A percentile compares a stretch with the other conserved stretches of the same genome.
Conservation (phyloP, 2,329 filamentous ascomycete species). For the Fusarium robinianum region DNA sequence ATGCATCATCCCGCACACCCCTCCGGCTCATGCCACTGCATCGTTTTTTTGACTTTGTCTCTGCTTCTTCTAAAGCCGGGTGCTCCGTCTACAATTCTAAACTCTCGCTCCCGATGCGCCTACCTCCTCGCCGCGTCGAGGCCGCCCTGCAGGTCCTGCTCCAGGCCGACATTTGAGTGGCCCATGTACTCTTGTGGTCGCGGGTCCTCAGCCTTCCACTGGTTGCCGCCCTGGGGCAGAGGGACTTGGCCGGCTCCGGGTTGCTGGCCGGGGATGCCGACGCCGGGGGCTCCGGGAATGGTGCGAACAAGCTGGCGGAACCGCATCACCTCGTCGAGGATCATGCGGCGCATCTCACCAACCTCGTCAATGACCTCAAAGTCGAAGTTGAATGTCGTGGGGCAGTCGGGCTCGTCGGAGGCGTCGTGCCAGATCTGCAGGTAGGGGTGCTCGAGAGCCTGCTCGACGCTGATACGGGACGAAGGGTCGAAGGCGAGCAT, state of each 20-base stretch:
- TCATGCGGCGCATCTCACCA: slow-evolving; percentile 94
- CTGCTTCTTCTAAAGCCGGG: slow-evolving; percentile 12
- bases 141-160: slow-evolving; percentile 62
- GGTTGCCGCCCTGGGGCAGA: slow-evolving; percentile 54
- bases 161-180: slow-evolving; percentile 53
- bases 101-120: background rate
- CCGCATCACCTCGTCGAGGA: slow-evolving; percentile 86
- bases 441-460: slow-evolving; percentile 95
- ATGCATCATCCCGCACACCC: too few relatives aligned
- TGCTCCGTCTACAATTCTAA: slow-evolving; percentile 1
- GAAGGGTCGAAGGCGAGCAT: slow-evolving; percentile 98
- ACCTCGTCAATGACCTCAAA: slow-evolving; percentile 98
- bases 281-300: slow-evolving; percentile 47
- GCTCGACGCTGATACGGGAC: slow-evolving; percentile 89
- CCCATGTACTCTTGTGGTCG: slow-evolving; percentile 62
- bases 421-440: slow-evolving; percentile 98
- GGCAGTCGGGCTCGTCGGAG: slow-evolving; percentile 91
- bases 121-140: slow-evolving; percentile 40
- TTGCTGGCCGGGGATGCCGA: slow-evolving; percentile 44
- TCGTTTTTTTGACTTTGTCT: slow-evolving; percentile 11
- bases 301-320: slow-evolving; percentile 72
- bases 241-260: slow-evolving; percentile 52
- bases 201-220: slow-evolving; percentile 65
- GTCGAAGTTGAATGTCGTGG: slow-evolving; percentile 94
- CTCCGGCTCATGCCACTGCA: too few relatives aligned